Percentiles rank a stretch among this genome's conserved stretches.
phyloP scores from a whole-genome alignment of 768 basidiomycete genomes.

The Favolaschia claudopus region DNA sequence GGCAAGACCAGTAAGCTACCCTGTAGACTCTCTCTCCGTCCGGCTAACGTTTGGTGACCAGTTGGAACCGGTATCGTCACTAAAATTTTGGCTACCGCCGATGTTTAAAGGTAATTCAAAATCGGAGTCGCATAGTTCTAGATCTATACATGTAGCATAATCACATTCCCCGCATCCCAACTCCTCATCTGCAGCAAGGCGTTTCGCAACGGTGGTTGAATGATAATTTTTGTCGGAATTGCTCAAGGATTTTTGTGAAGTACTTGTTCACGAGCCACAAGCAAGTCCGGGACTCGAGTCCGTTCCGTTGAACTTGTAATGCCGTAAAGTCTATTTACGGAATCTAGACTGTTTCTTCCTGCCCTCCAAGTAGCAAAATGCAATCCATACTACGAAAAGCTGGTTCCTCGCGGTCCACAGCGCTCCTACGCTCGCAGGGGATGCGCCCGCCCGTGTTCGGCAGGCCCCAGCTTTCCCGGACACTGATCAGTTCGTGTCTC shows the following conservation, averaged over 20 bases:
- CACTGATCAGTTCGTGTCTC: constrained; percentile 64
- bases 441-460: constrained; percentile 32
- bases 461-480: constrained; percentile 49
- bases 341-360: neutral
- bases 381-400: constrained; percentile 47
- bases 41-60: constrained; percentile 35
- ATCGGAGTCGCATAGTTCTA: neutral
- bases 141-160: constrained; percentile 22
- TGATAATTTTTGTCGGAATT: constrained; percentile 19
- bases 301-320: too few relatives aligned
- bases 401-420: constrained; percentile 26
- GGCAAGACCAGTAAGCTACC: constrained; percentile 92
- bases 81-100: constrained; percentile 69
- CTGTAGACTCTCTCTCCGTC: too few relatives aligned
- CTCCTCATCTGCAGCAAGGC: constrained; percentile 23
- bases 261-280: too few relatives aligned
- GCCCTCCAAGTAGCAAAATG: constrained; percentile 38
- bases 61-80: constrained; percentile 96
- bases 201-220: constrained; percentile 17
- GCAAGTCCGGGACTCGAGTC: too few relatives aligned
- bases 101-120: too few relatives aligned
- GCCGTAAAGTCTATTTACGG: too few relatives aligned
- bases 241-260: too few relatives aligned
- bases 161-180: constrained; percentile 16
- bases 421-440: constrained; percentile 29